These are phyloP conservation scores for Phytopythium mirpurense DNA, from an alignment of 352 stramenopile genomes.

Conservation along the genomic window DNA sequence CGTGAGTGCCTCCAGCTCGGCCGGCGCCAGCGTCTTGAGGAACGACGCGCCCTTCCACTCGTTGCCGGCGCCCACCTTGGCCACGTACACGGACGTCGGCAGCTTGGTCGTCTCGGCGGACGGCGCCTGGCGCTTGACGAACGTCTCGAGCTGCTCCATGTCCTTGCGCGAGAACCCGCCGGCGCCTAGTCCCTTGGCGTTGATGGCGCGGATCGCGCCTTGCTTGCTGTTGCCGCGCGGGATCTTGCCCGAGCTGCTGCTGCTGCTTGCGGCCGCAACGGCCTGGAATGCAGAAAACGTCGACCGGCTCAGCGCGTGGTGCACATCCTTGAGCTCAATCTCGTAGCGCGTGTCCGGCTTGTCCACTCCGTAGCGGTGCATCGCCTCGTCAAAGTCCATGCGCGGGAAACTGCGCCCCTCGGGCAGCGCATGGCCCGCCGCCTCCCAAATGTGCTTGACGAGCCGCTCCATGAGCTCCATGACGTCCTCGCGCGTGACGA, in stretches of 20 bases:
- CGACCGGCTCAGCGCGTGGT: constrained; percentile 27
- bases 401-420: constrained; percentile 34
- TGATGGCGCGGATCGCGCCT: constrained; percentile 59
- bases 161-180: constrained; percentile 73
- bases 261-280: constrained; percentile 14
- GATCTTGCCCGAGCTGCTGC: background rate
- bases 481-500: constrained; percentile 67
- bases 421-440: constrained; percentile 36
- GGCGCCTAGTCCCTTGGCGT: constrained; percentile 49
- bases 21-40: constrained; percentile 45
- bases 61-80: constrained; percentile 51
- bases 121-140: constrained; percentile 40
- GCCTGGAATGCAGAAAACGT: constrained; percentile 45
- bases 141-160: constrained; percentile 50
- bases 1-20: constrained; percentile 45
- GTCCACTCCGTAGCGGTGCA: constrained; percentile 80
- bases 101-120: constrained; percentile 10
- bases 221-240: constrained; percentile 20
- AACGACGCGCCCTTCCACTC: constrained; percentile 66
- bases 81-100: constrained; percentile 33
- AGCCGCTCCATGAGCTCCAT: constrained; percentile 74
- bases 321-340: constrained; percentile 60
- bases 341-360: constrained; percentile 83
- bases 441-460: constrained; percentile 60
- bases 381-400: constrained; percentile 73